These are phyloP conservation scores for Canariomyces notabilis DNA, from an alignment of 2,329 filamentous ascomycete species.

Conservation along the genomic window DNA sequence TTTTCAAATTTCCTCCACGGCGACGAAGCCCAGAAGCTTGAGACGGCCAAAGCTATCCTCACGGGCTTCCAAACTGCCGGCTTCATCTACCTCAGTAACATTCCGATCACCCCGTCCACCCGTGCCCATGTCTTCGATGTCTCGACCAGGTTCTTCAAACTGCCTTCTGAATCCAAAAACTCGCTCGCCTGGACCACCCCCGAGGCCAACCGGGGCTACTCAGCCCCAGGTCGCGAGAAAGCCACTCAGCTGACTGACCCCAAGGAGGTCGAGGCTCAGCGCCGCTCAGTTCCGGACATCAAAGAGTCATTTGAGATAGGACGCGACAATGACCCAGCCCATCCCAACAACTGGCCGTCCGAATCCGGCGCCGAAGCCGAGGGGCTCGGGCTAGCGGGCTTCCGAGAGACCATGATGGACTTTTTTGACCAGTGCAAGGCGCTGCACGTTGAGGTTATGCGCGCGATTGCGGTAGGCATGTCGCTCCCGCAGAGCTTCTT, in stretches of 20 bases:
- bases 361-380: constrained; percentile 34
- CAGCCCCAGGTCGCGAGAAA: constrained; percentile 66
- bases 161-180: constrained; percentile 59
- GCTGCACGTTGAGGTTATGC: constrained; percentile 74
- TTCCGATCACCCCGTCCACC: constrained; percentile 59
- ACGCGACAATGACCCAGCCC: constrained; percentile 50
- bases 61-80: constrained; percentile 78
- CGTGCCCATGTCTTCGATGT: constrained; percentile 59
- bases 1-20: constrained; percentile 69
- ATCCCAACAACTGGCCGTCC: constrained; percentile 73
- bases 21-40: constrained; percentile 52
- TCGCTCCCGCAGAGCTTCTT: constrained; percentile 68
- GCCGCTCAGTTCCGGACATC: constrained; percentile 55
- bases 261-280: constrained; percentile 52
- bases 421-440: constrained; percentile 73
- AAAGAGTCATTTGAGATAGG: constrained; percentile 65
- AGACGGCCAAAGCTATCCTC: constrained; percentile 67
- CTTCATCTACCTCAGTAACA: constrained; percentile 83
- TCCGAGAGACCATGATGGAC: constrained; percentile 65
- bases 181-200: constrained; percentile 66
- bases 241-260: constrained; percentile 52
- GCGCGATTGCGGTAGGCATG: constrained; percentile 79
- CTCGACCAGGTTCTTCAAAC: constrained; percentile 67
- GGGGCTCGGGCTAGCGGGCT: constrained; percentile 45
- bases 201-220: constrained; percentile 69